These are phyloP conservation scores for Russula sp. DNA, from an alignment of 768 basidiomycete genomes.

Conservation along the genomic window DNA sequence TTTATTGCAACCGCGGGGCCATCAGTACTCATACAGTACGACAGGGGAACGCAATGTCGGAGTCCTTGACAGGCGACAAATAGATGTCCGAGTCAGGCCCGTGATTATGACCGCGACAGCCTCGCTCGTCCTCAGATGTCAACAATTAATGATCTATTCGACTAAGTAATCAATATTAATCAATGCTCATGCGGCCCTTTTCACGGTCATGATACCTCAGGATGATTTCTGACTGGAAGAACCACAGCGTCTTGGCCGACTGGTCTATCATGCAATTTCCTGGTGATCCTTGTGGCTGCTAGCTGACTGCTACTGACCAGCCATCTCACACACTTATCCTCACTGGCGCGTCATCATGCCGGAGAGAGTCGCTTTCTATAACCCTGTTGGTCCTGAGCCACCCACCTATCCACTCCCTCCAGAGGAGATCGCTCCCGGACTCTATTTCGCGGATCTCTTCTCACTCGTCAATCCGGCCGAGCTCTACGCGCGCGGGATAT, in stretches of 20 bases:
- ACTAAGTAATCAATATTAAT: no score
- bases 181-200: background rate
- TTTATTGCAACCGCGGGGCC: background rate
- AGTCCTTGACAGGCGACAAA: no score
- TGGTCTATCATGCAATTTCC: constrained; percentile 4
- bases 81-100: no score
- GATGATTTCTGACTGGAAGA: background rate
- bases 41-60: background rate
- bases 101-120: no score
- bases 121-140: no score
- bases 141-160: no score
- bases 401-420: constrained; percentile 21
- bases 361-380: constrained; percentile 11
- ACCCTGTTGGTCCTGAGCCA: constrained; percentile 18
- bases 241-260: background rate
- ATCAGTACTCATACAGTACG: background rate
- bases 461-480: constrained; percentile 20
- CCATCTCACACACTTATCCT: background rate
- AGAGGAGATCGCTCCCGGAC: constrained; percentile 17
- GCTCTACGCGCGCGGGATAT: constrained; percentile 15
- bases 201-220: background rate
- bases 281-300: background rate
- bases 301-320: background rate
- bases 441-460: constrained; percentile 26
- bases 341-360: constrained; percentile 20